phyloP scores from a whole-genome alignment of 2,329 filamentous ascomycete species.

The Fusarium mexicanum region DNA sequence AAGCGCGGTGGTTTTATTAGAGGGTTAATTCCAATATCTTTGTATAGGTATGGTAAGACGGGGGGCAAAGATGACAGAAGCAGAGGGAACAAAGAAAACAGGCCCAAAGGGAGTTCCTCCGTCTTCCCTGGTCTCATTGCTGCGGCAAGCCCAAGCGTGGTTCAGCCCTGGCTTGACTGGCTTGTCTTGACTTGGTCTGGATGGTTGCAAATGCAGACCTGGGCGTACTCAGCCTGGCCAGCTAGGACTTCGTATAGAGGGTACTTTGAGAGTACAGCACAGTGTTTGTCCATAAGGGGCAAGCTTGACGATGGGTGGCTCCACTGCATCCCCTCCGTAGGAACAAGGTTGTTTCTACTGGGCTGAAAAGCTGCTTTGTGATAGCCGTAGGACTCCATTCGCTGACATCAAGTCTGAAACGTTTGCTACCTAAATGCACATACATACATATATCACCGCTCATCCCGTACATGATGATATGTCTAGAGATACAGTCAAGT shows the following conservation, averaged over 20 bases:
- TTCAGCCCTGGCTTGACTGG: slow-evolving; percentile 11
- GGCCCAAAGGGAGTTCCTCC: slow-evolving; percentile 3
- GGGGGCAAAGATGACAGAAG: background rate
- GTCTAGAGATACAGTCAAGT: background rate
- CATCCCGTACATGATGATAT: background rate
- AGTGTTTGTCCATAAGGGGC: slow-evolving; percentile 12
- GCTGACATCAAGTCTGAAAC: slow-evolving; percentile 15
- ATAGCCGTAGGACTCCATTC: background rate
- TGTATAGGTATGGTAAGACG: slow-evolving; percentile 1
- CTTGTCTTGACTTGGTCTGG: slow-evolving; percentile 12
- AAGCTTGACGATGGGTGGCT: slow-evolving; percentile 1
- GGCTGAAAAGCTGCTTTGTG: slow-evolving; percentile 1
- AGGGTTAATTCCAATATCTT: background rate
- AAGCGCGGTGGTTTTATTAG: slow-evolving; percentile 1
- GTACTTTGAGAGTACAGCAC: slow-evolving; percentile 21
- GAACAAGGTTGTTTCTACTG: slow-evolving; percentile 18
- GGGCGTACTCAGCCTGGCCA: slow-evolving; percentile 25
- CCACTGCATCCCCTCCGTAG: background rate
- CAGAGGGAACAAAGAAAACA: slow-evolving; percentile 30
- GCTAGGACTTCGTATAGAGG: slow-evolving; percentile 19
- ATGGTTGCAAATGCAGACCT: slow-evolving; percentile 29
- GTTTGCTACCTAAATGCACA: background rate
- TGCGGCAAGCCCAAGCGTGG: slow-evolving; percentile 29
- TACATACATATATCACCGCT: background rate
- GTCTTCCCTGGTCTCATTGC: slow-evolving; percentile 23